Evolutionary conservation across 1,284 basidiomycete species (phyloP).

Genomic region (Cutaneotrichosporon dermatis): DNA sequence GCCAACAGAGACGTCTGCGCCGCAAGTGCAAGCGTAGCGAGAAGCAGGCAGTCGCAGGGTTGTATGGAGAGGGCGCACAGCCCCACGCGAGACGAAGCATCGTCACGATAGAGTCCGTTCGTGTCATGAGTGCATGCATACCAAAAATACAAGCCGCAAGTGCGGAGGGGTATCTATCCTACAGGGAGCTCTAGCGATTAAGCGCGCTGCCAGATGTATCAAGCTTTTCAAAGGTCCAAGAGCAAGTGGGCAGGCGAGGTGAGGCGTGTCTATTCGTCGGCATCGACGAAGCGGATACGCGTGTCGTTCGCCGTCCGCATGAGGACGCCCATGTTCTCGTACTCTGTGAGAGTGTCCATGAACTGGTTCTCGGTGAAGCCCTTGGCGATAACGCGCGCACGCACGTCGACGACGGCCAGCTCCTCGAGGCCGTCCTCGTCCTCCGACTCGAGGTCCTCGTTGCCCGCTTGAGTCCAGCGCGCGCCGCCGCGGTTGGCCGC

Average conservation of each 20-base stretch:
- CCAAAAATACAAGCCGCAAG: slow-evolving; percentile 2
- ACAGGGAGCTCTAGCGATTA: neutral
- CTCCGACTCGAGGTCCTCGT: slow-evolving; percentile 52
- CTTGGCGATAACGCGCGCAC: slow-evolving; percentile 72
- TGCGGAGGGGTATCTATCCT: neutral
- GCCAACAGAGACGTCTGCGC: too few relatives aligned
- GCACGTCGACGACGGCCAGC: slow-evolving; percentile 71
- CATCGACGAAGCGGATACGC: slow-evolving; percentile 57
- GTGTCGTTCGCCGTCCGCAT: slow-evolving; percentile 69
- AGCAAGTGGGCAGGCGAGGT: too few relatives aligned
- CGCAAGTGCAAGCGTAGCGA: too few relatives aligned
- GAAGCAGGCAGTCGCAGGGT: neutral
- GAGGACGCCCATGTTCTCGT: slow-evolving; percentile 74
- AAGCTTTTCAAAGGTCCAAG: too few relatives aligned
- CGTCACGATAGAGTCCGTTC: neutral
- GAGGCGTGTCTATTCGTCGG: slow-evolving; percentile 23
- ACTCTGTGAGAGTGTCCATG: slow-evolving; percentile 75
- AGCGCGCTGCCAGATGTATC: too few relatives aligned
- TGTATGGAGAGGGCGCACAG: neutral
- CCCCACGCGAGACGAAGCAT: neutral
- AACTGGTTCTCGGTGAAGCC: slow-evolving; percentile 88
- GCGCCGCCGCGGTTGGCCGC: slow-evolving; percentile 33
- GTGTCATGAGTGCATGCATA: slow-evolving; percentile 6
- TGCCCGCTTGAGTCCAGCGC: slow-evolving; percentile 9
- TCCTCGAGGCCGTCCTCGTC: slow-evolving; percentile 55